Evolutionary conservation across 257 asterid genomes (phyloP), one percentile per base, ranked within the genome.

Genomic region (Nicotiana tabacum): DNA sequence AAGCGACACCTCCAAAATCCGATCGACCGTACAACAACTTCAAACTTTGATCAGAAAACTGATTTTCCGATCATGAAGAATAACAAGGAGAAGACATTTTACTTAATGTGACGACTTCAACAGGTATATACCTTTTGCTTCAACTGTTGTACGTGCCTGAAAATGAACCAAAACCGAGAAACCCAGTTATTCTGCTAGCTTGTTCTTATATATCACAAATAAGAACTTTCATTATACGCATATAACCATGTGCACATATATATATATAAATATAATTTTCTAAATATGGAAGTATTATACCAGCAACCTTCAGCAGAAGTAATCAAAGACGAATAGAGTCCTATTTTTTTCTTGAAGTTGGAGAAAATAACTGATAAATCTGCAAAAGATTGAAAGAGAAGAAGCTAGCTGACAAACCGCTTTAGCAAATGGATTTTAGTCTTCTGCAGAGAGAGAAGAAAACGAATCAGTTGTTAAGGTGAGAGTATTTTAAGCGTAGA

Each of bases 401-500:
- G 21, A 33, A 69, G 37, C 21, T 6, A 81, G 60, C 80, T 3
- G 80, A 74, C 62, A 74, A 74, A 29, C 30, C 15, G 80, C 24
- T 27, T 29, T 13, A 27, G 9, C 65, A 29, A 51, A 51, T 76
- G 46, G 29, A 12, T 15, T 51, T 51, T 29, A 35, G 64, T 60
- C 46, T 76, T 51, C 27, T 51, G 77, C n/a, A 68, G 11, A 1
- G 76, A 67, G 30, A 58, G 18, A 43, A 30, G 39, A 61, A 70
- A 4, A 57, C 30, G 60, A 85, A 58, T 4, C 12, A 77, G 65
- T 48, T 15, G 39, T 65, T 35, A 57, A 80, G 51, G 35, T 13
- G 21, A 70, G 13, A 51, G 69, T 81, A 81, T 81, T 86, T 81
- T 86, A 86, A 83, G 79, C 66, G 83, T 62, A 62, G 55, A 29